Conservation (phyloP, 2,329 filamentous ascomycete species). For the Ophiostoma tasmaniense region DNA sequence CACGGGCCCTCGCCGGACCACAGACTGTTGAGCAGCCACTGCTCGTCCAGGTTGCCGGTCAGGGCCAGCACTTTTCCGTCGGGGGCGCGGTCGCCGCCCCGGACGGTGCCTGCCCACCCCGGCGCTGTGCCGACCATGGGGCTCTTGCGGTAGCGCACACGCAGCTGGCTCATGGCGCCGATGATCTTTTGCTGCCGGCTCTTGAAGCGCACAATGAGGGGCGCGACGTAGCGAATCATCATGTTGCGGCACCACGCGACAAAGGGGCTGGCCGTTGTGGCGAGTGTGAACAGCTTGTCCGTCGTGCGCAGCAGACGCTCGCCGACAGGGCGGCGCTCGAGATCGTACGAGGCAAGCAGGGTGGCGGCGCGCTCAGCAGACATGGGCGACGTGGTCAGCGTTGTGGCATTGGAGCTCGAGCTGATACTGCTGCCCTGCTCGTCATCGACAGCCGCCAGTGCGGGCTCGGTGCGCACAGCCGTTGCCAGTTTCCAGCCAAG, state of each 20-base stretch:
- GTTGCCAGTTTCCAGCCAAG: constrained; percentile 46
- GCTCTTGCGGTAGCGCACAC: constrained; percentile 35
- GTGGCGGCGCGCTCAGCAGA: constrained; percentile 20
- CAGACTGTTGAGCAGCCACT: constrained; percentile 8
- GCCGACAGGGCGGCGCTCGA: constrained; percentile 32
- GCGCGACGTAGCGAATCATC: constrained; percentile 32
- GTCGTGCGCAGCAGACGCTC: constrained; percentile 13
- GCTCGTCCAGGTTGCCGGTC: not conserved
- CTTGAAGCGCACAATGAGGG: constrained; percentile 26
- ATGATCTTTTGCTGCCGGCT: constrained; percentile 25
- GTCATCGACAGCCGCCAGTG: not conserved
- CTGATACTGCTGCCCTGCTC: not conserved
- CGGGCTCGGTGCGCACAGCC: constrained; percentile 22
- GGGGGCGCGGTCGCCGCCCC: constrained; percentile 40
- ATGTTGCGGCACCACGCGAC: constrained; percentile 30
- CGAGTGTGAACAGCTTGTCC: constrained; percentile 12
- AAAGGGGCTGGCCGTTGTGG: constrained; percentile 10
- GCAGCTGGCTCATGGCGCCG: constrained; percentile 33
- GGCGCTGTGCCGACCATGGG: constrained; percentile 29
- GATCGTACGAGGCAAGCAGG: constrained; percentile 40
- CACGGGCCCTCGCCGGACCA: constrained; percentile 15
- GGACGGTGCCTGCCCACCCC: constrained; percentile 29
- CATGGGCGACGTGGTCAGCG: constrained; percentile 22
- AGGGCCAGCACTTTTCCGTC: constrained; percentile 28
- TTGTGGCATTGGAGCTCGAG: not conserved